Conservation (phyloP, 1,139 yeast genomes). For the Hansenula lynferdii region DNA sequence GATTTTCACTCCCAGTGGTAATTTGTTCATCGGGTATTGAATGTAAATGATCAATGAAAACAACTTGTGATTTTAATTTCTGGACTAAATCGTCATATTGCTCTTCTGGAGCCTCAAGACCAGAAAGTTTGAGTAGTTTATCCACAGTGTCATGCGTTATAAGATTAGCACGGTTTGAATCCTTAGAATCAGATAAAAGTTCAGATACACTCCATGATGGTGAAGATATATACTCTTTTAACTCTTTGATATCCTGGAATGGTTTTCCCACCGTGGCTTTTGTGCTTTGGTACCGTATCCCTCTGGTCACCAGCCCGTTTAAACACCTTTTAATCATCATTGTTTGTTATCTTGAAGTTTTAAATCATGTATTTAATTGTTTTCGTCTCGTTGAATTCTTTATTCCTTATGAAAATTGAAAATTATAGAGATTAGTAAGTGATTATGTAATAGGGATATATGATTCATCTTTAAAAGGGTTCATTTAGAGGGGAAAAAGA, state of each 20-base stretch:
- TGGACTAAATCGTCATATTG: constrained; percentile 26
- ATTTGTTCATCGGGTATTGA: constrained; percentile 19
- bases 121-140: constrained; percentile 39
- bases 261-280: background rate
- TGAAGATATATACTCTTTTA: constrained; percentile 15
- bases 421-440: background rate
- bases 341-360: background rate
- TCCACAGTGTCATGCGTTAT: constrained; percentile 9
- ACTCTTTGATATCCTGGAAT: constrained; percentile 10
- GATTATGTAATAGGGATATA: too few species aligned
- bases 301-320: background rate
- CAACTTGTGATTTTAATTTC: constrained; percentile 40
- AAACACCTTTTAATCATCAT: background rate
- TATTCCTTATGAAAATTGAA: too few species aligned
- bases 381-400: background rate
- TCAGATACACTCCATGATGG: constrained; percentile 24
- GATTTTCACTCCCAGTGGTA: too few species aligned
- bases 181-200: constrained; percentile 4
- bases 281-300: background rate
- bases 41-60: constrained; percentile 41
- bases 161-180: constrained; percentile 3
- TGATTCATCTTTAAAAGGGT: too few species aligned
- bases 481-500: too few species aligned
- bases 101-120: constrained; percentile 29
- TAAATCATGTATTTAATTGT: too few species aligned